Conservation (phyloP, 495 filamentous ascomycete species). For the Penicillium odoratum region DNA sequence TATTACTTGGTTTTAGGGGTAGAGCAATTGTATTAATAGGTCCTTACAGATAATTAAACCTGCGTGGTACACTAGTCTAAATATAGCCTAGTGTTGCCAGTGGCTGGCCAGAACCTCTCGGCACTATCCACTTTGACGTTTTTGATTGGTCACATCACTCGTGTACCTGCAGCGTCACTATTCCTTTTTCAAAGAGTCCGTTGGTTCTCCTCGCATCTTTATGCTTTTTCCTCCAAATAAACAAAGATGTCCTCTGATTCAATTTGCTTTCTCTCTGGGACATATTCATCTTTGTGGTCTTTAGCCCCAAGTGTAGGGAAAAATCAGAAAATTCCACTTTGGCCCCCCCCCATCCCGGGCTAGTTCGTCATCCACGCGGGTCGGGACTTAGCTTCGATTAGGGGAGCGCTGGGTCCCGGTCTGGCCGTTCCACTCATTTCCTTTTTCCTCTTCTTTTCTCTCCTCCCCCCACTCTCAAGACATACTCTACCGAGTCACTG, state of each 20-base stretch:
- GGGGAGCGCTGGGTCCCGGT: slow-evolving; percentile 27
- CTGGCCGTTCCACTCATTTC: slow-evolving; percentile 17
- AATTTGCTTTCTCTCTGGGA: neutral
- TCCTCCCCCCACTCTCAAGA: slow-evolving; percentile 9
- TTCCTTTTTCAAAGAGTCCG: slow-evolving; percentile 1
- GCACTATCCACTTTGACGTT: slow-evolving; percentile 14
- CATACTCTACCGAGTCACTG: slow-evolving; percentile 7
- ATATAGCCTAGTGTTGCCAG: slow-evolving; percentile 5
- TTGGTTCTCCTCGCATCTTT: slow-evolving; percentile 5
- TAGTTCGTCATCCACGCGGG: slow-evolving; percentile 28
- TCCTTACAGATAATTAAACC: slow-evolving; percentile 20
- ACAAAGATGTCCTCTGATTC: neutral
- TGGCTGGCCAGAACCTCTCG: slow-evolving; percentile 15
- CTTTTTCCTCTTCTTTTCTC: slow-evolving; percentile 14
- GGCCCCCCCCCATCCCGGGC: slow-evolving; percentile 20
- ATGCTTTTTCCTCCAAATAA: slow-evolving; percentile 1
- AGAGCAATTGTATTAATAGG: neutral
- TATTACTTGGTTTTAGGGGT: no score
- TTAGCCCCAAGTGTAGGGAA: neutral
- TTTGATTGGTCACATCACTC: slow-evolving; percentile 9
- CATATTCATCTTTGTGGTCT: neutral
- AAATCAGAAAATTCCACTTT: neutral
- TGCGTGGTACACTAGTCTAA: slow-evolving; percentile 12
- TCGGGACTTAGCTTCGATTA: slow-evolving; percentile 29
- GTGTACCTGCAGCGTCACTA: slow-evolving; percentile 25